Evolutionary conservation across 2,329 filamentous ascomycete species (phyloP).

Genomic region (Myriosclerotinia duriaeana): DNA sequence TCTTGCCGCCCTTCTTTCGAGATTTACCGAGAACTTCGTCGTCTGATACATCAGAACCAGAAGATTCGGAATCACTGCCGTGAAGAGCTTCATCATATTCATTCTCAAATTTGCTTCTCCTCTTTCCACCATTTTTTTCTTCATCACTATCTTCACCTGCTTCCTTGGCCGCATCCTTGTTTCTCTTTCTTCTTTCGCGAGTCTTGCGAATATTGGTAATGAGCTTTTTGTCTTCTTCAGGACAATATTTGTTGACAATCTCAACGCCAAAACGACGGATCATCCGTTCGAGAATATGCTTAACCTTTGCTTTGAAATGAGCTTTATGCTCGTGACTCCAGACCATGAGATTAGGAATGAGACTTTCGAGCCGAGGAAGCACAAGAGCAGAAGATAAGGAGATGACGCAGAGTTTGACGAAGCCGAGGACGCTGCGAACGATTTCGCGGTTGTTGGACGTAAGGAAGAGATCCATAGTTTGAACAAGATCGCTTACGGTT

Average conservation of each 20-base stretch:
- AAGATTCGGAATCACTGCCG: conserved; percentile 51
- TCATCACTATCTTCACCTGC: conserved; percentile 58
- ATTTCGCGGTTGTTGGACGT: conserved; percentile 97
- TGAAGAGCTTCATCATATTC: conserved; percentile 97
- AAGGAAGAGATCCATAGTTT: conserved; percentile 94
- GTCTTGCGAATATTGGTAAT: conserved; percentile 94
- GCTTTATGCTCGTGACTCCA: conserved; percentile 99
- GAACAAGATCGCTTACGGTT: conserved; percentile 79
- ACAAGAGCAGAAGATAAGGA: conserved; percentile 78
- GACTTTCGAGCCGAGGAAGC: conserved; percentile 68
- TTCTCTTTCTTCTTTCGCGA: conserved; percentile 84
- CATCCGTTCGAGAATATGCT: conserved; percentile 95
- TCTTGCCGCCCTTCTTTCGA: conserved; percentile 50
- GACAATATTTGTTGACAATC: conserved; percentile 74
- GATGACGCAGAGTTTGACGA: conserved; percentile 94
- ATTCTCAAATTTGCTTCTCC: conserved; percentile 73
- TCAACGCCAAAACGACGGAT: conserved; percentile 87
- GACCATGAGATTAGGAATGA: conserved; percentile 87
- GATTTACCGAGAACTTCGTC: conserved; percentile 53
- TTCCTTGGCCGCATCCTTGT: conserved; percentile 68
- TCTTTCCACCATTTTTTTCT: conserved; percentile 51
- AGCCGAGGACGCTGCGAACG: conserved; percentile 89
- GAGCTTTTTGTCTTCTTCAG: conserved; percentile 83
- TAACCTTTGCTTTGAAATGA: conserved; percentile 94
- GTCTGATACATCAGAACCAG: conserved; percentile 63